Evolutionary conservation across 1,139 yeast genomes (phyloP).

Genomic region (Blastobotrys apis): DNA sequence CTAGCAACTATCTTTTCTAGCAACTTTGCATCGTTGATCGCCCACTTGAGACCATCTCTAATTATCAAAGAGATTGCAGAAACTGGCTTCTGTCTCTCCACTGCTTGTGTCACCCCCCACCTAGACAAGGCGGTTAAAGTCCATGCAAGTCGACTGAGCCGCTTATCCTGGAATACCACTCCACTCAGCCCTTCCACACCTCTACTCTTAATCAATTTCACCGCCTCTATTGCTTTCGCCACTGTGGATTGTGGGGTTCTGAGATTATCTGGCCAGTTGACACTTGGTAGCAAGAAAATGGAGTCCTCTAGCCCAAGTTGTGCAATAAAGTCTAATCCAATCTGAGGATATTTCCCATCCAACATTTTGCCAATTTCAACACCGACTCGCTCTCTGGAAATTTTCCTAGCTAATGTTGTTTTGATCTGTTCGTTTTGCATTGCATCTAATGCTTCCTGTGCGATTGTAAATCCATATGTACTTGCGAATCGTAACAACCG

Average conservation of each 20-base stretch:
- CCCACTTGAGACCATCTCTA: conserved; percentile 67
- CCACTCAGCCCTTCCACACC: not conserved
- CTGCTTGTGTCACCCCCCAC: conserved; percentile 42
- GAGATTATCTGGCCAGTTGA: not conserved
- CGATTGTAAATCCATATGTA: conserved; percentile 66
- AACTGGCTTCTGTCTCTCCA: conserved; percentile 39
- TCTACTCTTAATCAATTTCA: not conserved
- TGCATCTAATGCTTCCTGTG: conserved; percentile 53
- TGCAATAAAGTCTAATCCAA: conserved; percentile 59
- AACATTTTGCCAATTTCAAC: conserved; percentile 76
- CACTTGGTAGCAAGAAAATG: conserved; percentile 42
- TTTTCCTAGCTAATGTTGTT: conserved; percentile 59
- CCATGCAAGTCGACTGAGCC: conserved; percentile 5
- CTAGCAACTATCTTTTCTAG: conserved; percentile 42
- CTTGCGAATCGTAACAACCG: conserved; percentile 83
- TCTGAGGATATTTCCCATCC: conserved; percentile 55
- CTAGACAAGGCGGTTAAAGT: conserved; percentile 38
- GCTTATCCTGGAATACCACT: not conserved
- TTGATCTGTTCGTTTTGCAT: conserved; percentile 62
- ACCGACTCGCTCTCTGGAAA: conserved; percentile 88
- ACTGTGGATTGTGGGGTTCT: conserved; percentile 10
- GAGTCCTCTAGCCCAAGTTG: conserved; percentile 51
- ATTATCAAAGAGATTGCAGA: conserved; percentile 46
- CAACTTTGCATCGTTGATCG: conserved; percentile 52
- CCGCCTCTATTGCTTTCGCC: conserved; percentile 2